These are phyloP conservation scores for Basidioascus undulatus DNA, from an alignment of 768 basidiomycete genomes.

Conservation along the genomic window DNA sequence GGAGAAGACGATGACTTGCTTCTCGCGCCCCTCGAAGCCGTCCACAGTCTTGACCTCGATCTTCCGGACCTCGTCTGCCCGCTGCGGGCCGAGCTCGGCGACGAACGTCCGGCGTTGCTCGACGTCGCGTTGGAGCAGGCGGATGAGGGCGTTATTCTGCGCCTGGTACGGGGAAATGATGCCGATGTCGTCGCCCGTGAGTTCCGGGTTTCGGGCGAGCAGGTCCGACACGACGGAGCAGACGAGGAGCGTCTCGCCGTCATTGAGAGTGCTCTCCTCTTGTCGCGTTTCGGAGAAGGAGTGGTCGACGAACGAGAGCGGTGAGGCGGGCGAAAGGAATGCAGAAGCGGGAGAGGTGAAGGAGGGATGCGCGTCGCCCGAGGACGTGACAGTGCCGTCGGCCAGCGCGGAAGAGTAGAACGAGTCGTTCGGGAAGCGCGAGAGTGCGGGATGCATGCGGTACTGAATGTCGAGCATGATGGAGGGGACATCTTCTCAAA, in stretches of 20 bases:
- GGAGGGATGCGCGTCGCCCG: not conserved
- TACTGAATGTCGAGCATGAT: constrained; percentile 89
- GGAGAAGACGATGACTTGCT: constrained; percentile 75
- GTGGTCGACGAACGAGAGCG: not conserved
- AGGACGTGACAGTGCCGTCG: constrained; percentile 62
- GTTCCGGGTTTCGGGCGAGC: constrained; percentile 37
- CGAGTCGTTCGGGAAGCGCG: constrained; percentile 56
- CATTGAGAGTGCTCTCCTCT: constrained; percentile 52
- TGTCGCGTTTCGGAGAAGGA: constrained; percentile 29
- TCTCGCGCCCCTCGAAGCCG: constrained; percentile 82
- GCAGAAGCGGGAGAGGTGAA: not conserved
- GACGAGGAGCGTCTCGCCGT: constrained; percentile 50
- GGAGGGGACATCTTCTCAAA: constrained; percentile 44
- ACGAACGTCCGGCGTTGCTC: constrained; percentile 32
- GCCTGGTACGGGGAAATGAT: constrained; percentile 81
- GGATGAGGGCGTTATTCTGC: constrained; percentile 35
- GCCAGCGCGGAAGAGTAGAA: constrained; percentile 50
- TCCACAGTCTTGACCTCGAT: constrained; percentile 85
- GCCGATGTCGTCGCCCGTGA: constrained; percentile 56
- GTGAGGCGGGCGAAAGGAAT: not conserved
- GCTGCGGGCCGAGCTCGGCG: constrained; percentile 35
- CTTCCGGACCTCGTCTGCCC: constrained; percentile 35
- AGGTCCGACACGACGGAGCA: constrained; percentile 62
- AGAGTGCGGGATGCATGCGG: constrained; percentile 80
- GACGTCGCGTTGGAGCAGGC: constrained; percentile 33